Percentiles rank a stretch among this genome's conserved stretches.
phyloP scores from a whole-genome alignment of 2,329 filamentous ascomycete genomes.

The Macroventuria anomochaeta region DNA sequence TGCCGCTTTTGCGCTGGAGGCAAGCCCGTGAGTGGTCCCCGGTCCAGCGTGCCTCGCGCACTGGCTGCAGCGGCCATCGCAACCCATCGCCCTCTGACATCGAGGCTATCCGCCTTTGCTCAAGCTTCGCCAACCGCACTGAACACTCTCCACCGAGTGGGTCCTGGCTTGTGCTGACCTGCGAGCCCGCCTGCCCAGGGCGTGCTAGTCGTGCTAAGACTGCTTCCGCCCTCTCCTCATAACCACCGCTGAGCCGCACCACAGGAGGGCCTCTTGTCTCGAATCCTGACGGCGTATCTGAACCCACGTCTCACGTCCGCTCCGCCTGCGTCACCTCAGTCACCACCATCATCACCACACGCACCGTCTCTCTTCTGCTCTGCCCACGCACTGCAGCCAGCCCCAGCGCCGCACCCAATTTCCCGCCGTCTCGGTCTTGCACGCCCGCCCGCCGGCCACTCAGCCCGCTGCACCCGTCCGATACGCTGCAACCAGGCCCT shows the following conservation, averaged over 20 bases:
- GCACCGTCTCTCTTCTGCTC: conserved; percentile 10
- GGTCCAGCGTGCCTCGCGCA: conserved; percentile 10
- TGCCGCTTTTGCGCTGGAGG: conserved; percentile 22
- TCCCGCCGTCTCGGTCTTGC: conserved; percentile 16
- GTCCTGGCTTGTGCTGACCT: conserved; percentile 26
- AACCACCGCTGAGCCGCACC: conserved; percentile 48
- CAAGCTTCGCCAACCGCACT: conserved; percentile 20
- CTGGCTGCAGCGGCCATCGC: conserved; percentile 15
- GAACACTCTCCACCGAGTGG: conserved; percentile 23
- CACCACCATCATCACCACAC: conserved; percentile 4
- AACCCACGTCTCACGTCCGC: conserved; percentile 32
- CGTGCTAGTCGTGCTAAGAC: conserved; percentile 16
- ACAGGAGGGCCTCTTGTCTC: conserved; percentile 28
- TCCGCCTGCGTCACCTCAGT: conserved; percentile 16
- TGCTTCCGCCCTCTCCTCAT: conserved; percentile 37
- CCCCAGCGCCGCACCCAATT: conserved; percentile 7
- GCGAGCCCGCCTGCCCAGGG: conserved; percentile 16
- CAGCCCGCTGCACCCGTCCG: conserved; percentile 11
- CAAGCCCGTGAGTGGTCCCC: neutral
- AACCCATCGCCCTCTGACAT: conserved; percentile 19
- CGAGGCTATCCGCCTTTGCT: conserved; percentile 21
- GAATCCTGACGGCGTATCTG: conserved; percentile 25
- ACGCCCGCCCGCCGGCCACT: neutral
- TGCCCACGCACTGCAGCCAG: conserved; percentile 14
- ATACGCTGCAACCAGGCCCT: conserved; percentile 5